These are phyloP conservation scores for Macrocybe sp. DNA, from an alignment of 1,284 basidiomycete species.

Conservation along the genomic window DNA sequence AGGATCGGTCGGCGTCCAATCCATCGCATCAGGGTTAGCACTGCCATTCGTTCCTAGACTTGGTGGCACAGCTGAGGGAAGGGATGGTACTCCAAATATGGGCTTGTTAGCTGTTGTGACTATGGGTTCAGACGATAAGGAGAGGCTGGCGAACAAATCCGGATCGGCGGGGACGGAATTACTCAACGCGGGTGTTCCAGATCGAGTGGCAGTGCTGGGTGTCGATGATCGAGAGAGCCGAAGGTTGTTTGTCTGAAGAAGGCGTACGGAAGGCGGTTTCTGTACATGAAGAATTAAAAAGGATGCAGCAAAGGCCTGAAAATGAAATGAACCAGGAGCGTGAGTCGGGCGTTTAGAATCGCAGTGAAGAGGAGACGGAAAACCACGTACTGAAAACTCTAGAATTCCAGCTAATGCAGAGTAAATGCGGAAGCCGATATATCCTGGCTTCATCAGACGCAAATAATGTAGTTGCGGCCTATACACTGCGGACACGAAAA, in stretches of 20 bases:
- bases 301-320: constrained; percentile 46
- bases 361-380: not conserved
- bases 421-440: constrained; percentile 35
- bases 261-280: constrained; percentile 60
- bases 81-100: constrained; percentile 66
- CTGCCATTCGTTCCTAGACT: not conserved
- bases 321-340: constrained; percentile 6
- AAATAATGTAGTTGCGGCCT: constrained; percentile 36
- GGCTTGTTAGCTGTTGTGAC: constrained; percentile 34
- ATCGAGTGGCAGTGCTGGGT: constrained; percentile 20
- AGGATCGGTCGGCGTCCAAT: constrained; percentile 61
- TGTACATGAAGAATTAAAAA: constrained; percentile 52
- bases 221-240: constrained; percentile 33
- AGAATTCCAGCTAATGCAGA: constrained; percentile 38
- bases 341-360: not conserved
- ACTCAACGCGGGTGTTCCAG: constrained; percentile 8
- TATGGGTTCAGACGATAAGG: constrained; percentile 60
- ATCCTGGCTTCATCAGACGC: constrained; percentile 29
- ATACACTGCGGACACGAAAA: constrained; percentile 40
- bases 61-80: constrained; percentile 22
- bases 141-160: constrained; percentile 55
- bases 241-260: constrained; percentile 50
- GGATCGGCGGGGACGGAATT: constrained; percentile 32
- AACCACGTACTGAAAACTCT: constrained; percentile 43
- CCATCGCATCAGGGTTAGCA: constrained; percentile 41